Evolutionary conservation across 2,329 filamentous ascomycete genomes (phyloP).

Genomic region (Fusarium albidum): DNA sequence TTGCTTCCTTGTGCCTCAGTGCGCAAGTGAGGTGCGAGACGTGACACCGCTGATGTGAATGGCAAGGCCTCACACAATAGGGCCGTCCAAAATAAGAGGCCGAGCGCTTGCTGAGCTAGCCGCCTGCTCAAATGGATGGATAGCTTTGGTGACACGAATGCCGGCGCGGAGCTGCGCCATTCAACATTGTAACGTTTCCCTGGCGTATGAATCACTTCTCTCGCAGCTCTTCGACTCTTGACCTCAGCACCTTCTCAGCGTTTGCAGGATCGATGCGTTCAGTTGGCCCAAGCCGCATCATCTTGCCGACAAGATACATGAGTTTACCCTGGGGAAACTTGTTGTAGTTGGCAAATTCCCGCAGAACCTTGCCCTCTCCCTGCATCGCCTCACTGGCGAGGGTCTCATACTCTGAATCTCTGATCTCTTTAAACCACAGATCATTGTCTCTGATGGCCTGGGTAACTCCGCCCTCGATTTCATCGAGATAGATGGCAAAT

Average conservation of each 20-base stretch:
- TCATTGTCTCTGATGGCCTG: slow-evolving; percentile 55
- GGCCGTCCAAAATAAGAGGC: slow-evolving; percentile 23
- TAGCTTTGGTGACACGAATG: slow-evolving; percentile 20
- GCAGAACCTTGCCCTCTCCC: slow-evolving; percentile 56
- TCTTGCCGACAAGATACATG: slow-evolving; percentile 67
- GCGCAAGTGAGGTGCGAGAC: slow-evolving; percentile 22
- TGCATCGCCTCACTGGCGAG: slow-evolving; percentile 55
- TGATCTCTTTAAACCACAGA: slow-evolving; percentile 64
- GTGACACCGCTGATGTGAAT: slow-evolving; percentile 29
- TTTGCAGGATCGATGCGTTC: slow-evolving; percentile 63
- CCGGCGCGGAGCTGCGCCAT: slow-evolving; percentile 20
- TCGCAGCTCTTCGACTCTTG: slow-evolving; percentile 39
- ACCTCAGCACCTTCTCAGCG: slow-evolving; percentile 57
- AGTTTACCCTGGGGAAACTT: slow-evolving; percentile 65
- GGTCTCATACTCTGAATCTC: slow-evolving; percentile 54
- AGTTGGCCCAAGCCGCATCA: slow-evolving; percentile 62
- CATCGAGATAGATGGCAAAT: slow-evolving; percentile 59
- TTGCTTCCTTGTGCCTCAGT: slow-evolving; percentile 33
- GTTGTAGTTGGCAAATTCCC: slow-evolving; percentile 53
- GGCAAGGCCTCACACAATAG: slow-evolving; percentile 30
- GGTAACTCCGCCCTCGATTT: slow-evolving; percentile 53
- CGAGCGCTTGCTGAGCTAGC: slow-evolving; percentile 12
- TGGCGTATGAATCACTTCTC: slow-evolving; percentile 18
- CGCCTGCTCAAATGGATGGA: slow-evolving; percentile 9
- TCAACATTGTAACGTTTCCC: slow-evolving; percentile 14